Conservation (phyloP, 179 eudicot species). For the Camellia oleifera region DNA sequence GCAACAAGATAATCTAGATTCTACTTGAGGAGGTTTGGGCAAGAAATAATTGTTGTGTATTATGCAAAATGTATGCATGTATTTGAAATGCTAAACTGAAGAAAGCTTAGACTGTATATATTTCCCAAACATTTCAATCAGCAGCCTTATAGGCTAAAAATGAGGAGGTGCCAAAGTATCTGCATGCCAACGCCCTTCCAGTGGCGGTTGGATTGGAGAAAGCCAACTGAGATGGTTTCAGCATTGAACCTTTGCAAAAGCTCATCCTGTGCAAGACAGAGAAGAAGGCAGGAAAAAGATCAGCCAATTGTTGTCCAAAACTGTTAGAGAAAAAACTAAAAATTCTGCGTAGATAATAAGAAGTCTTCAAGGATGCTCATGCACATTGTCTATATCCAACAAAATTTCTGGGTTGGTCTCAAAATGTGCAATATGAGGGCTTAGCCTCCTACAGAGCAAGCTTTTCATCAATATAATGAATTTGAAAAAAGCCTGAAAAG, state of each 20-base stretch:
- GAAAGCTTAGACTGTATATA: background rate
- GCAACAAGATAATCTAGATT: background rate
- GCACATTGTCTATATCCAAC: background rate
- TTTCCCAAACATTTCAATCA: background rate
- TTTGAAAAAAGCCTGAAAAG: background rate
- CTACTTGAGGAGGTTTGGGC: background rate
- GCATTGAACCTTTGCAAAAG: conserved; percentile 27
- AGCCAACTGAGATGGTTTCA: conserved; percentile 43
- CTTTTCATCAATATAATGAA: background rate
- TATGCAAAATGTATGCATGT: background rate
- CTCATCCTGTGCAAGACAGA: conserved; percentile 39
- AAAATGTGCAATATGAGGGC: background rate
- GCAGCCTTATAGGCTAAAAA: conserved; percentile 17
- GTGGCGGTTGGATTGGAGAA: conserved; percentile 58
- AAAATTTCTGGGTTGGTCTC: background rate
- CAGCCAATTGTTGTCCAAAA: background rate
- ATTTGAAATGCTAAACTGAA: background rate
- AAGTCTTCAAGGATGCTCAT: background rate
- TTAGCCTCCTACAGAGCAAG: background rate
- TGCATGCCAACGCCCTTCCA: conserved; percentile 46
- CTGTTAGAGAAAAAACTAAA: background rate
- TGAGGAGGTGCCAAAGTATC: conserved; percentile 32
- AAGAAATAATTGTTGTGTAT: background rate
- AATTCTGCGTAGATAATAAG: background rate
- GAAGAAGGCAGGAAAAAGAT: background rate